phyloP scores from a whole-genome alignment of 768 basidiomycete species.

The Macrolepiota fuliginosa region DNA sequence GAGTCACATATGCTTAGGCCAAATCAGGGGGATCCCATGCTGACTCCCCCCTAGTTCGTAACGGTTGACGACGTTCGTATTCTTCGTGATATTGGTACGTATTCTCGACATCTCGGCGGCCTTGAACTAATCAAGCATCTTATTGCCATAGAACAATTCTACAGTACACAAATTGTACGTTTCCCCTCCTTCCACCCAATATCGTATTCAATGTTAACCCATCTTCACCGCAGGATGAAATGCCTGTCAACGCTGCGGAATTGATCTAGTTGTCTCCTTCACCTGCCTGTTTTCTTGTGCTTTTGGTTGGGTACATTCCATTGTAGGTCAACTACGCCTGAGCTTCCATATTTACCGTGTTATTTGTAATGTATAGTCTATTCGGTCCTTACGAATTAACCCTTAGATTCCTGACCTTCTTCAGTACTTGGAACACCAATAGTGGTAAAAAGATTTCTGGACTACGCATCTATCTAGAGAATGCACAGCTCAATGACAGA shows the following conservation, averaged over 20 bases:
- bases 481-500: no score
- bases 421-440: not conserved
- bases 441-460: not conserved
- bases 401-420: not conserved
- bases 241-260: slow-evolving; percentile 98
- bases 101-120: not conserved
- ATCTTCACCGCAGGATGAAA: slow-evolving; percentile 73
- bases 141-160: slow-evolving; percentile 78
- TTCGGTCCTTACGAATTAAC: not conserved
- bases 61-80: slow-evolving; percentile 96
- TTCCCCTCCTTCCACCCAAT: slow-evolving; percentile 14
- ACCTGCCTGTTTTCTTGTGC: slow-evolving; percentile 3
- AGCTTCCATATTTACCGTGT: slow-evolving; percentile 8
- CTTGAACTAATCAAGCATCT: slow-evolving; percentile 12
- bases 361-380: slow-evolving; percentile 15
- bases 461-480: not conserved
- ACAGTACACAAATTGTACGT: slow-evolving; percentile 88
- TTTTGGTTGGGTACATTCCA: not conserved
- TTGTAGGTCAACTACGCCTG: not conserved
- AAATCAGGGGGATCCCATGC: slow-evolving; percentile 15
- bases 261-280: slow-evolving; percentile 60
- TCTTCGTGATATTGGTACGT: slow-evolving; percentile 91
- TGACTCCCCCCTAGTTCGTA: slow-evolving; percentile 59
- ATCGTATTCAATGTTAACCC: slow-evolving; percentile 15
- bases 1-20: slow-evolving; percentile 23